Percentiles rank a stretch among this genome's conserved stretches.
phyloP scores from a whole-genome alignment of 192 early-diverging fungal species.

The Gryganskiella cystojenkinii region DNA sequence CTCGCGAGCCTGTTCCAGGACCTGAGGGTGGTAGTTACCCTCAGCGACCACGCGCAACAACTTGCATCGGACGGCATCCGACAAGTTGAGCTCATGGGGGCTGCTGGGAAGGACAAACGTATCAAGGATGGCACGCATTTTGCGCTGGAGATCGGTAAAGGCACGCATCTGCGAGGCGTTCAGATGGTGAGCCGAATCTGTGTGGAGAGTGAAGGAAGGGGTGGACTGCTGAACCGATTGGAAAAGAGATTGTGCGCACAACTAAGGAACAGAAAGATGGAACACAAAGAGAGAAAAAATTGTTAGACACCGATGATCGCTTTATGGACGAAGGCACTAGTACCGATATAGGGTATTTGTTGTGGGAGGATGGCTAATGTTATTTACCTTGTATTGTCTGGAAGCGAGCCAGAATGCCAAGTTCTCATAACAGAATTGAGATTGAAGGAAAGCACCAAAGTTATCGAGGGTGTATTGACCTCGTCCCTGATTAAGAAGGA shows the following conservation, averaged over 20 bases:
- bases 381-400: slow-evolving; percentile 51
- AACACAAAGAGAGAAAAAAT: not conserved
- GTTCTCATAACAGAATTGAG: slow-evolving; percentile 54
- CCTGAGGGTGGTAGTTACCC: slow-evolving; percentile 41
- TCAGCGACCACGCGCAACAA: slow-evolving; percentile 34
- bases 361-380: too few species aligned
- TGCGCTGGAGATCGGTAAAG: slow-evolving; percentile 42
- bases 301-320: too few species aligned
- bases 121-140: slow-evolving; percentile 49
- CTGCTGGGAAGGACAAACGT: slow-evolving; percentile 53
- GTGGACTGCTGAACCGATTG: slow-evolving; percentile 36
- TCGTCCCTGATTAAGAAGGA: slow-evolving; percentile 48
- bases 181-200: slow-evolving; percentile 23
- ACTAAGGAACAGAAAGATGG: slow-evolving; percentile 17
- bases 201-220: slow-evolving; percentile 28
- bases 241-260: slow-evolving; percentile 49
- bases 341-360: too few species aligned
- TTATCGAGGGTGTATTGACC: slow-evolving; percentile 52
- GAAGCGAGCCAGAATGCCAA: slow-evolving; percentile 54
- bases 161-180: slow-evolving; percentile 34
- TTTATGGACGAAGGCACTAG: too few species aligned
- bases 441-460: slow-evolving; percentile 49
- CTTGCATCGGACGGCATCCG: slow-evolving; percentile 41
- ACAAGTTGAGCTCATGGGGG: slow-evolving; percentile 50
- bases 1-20: slow-evolving; percentile 43